phyloP scores from a whole-genome alignment of 805 yeast species.

The Ogataea salicorniae region DNA sequence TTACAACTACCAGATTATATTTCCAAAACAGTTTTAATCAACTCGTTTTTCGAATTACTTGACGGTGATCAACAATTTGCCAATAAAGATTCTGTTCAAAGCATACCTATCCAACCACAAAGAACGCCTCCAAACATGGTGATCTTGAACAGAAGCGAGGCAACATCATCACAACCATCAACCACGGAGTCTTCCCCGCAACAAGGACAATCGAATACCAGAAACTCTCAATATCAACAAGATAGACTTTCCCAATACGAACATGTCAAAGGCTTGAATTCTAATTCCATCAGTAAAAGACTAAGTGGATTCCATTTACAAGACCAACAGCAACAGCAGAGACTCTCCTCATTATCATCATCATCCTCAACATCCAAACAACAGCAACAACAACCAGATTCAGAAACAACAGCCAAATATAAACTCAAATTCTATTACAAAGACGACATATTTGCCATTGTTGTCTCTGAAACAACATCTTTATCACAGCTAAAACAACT shows the following conservation, averaged over 20 bases:
- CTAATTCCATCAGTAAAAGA: conserved; percentile 17
- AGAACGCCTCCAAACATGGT: conserved; percentile 29
- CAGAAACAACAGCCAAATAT: conserved; percentile 29
- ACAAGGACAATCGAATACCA: conserved; percentile 31
- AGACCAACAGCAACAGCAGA: conserved; percentile 7
- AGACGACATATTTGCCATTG: conserved; percentile 75
- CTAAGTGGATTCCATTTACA: conserved; percentile 18
- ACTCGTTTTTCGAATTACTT: conserved; percentile 61
- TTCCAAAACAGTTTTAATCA: conserved; percentile 62
- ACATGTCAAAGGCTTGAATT: conserved; percentile 12
- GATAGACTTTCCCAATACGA: conserved; percentile 51
- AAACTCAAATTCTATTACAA: conserved; percentile 74
- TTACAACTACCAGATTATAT: conserved; percentile 73
- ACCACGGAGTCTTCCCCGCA: conserved; percentile 5
- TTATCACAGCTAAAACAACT: conserved; percentile 22
- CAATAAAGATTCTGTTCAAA: conserved; percentile 12
- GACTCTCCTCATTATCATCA: conserved; percentile 19
- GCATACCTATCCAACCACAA: conserved; percentile 22
- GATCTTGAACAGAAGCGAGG: conserved; percentile 20
- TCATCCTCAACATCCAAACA: conserved; percentile 7
- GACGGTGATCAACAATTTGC: conserved; percentile 55
- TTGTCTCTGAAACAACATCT: conserved; percentile 22
- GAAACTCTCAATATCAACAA: conserved; percentile 40
- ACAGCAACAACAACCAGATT: background rate
- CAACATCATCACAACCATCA: conserved; percentile 1